Base-by-base conservation (phyloP, 352 stramenopile species). In the Phytophthora pinifolia region DNA sequence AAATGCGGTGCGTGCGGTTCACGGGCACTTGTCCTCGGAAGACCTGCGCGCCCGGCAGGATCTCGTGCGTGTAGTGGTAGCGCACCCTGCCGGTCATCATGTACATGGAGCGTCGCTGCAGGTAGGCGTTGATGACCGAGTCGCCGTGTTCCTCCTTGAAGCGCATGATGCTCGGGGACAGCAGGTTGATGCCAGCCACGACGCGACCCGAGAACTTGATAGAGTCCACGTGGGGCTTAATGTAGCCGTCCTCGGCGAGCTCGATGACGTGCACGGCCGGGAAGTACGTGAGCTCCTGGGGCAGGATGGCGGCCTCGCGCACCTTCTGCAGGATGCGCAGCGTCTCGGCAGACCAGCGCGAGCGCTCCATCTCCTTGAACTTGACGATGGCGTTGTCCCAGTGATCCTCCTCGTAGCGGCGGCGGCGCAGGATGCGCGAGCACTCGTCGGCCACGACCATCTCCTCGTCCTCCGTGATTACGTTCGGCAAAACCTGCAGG, bases 291-390 rank as follows among this genome's bases (percentile, higher is more conserved):
- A 92, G 64, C 0, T 74, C 72, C 37, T 78, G 62, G 9, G 84
- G 84, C 17, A 94, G 31, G 18, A 92, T 76, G 1, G 75, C 49
- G 9, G 68, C 63, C 14, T 76, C 56, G n/a, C 84, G 80, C 32
- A 94, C 38, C 49, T 77, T 86, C 8, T 86, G 67, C 9, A 94
- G 53, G n/a, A 94, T 74, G 22, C 58, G 43, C 34, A 65, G 65
- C 10, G 79, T 87, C 62, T 94, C 84, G 18, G 59, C 36, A 48
- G 79, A 92, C 84, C 84, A 94, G 29, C 83, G 78, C 27, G 78
- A 88, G 34, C 80, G 79, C 52, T 94, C 84, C 82, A 92, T 94
- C 68, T 94, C 84, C 54, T 92, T 92, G 55, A 89, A 94, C 49
- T 94, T 92, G 67, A 94, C 56, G 51, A 94, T 94, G 27, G 85